Evolutionary conservation across 2,329 filamentous ascomycete species (phyloP).

Genomic region (Dactylonectria estremocensis): DNA sequence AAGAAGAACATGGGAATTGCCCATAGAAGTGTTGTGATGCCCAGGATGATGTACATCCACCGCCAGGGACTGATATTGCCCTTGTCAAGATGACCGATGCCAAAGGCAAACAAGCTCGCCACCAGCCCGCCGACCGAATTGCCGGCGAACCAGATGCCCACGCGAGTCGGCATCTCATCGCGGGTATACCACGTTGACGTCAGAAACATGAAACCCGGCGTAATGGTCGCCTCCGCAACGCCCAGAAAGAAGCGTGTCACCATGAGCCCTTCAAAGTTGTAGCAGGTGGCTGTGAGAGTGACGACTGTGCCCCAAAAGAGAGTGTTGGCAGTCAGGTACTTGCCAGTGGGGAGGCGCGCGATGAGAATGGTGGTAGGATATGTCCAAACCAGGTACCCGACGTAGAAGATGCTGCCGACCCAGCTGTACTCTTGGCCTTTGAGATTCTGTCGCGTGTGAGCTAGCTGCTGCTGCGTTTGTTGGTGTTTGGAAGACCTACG

Average conservation of each 20-base stretch:
- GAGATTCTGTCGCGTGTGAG: slow-evolving; percentile 39
- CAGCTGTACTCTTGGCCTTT: slow-evolving; percentile 73
- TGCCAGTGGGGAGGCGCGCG: slow-evolving; percentile 62
- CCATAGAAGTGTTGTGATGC: slow-evolving; percentile 66
- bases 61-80: slow-evolving; percentile 64
- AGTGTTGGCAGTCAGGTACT: slow-evolving; percentile 63
- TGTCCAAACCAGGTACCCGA: slow-evolving; percentile 65
- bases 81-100: slow-evolving; percentile 67
- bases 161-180: slow-evolving; percentile 68
- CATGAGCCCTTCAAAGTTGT: slow-evolving; percentile 65
- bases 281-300: slow-evolving; percentile 61
- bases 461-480: background rate
- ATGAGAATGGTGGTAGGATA: slow-evolving; percentile 66
- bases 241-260: slow-evolving; percentile 68
- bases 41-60: slow-evolving; percentile 72
- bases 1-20: slow-evolving; percentile 62
- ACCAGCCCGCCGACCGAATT: slow-evolving; percentile 65
- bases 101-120: slow-evolving; percentile 68
- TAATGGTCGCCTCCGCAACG: slow-evolving; percentile 68
- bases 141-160: slow-evolving; percentile 70
- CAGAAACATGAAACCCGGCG: slow-evolving; percentile 70
- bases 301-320: slow-evolving; percentile 67
- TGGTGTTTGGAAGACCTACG: slow-evolving; percentile 36
- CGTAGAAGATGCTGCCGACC: slow-evolving; percentile 64
- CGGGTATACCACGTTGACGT: slow-evolving; percentile 71